Evolutionary conservation across 768 basidiomycete species (phyloP).

Genomic region (Lactarius psammicola): DNA sequence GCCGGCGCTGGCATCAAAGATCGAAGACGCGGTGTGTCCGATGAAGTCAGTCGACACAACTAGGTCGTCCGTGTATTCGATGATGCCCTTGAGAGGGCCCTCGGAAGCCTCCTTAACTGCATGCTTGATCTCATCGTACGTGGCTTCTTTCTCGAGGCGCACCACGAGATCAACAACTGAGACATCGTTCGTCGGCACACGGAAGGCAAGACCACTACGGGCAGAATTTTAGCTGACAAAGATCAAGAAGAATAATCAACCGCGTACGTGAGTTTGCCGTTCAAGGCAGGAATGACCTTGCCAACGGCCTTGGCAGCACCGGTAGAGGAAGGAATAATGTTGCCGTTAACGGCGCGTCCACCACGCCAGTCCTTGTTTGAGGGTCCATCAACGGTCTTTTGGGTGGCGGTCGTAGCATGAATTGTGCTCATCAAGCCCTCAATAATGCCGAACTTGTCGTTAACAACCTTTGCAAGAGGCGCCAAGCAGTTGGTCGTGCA

Average conservation of each 20-base stretch:
- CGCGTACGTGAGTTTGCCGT: slow-evolving; percentile 94
- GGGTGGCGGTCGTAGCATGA: slow-evolving; percentile 94
- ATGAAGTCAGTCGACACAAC: slow-evolving; percentile 95
- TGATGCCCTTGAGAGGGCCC: slow-evolving; percentile 65
- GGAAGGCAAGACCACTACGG: slow-evolving; percentile 87
- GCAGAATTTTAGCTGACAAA: slow-evolving; percentile 16
- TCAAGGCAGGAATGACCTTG: slow-evolving; percentile 93
- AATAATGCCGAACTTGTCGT: slow-evolving; percentile 95
- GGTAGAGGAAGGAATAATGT: slow-evolving; percentile 99
- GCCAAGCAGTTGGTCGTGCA: slow-evolving; percentile 99
- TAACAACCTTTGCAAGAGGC: slow-evolving; percentile 96
- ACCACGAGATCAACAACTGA: slow-evolving; percentile 98
- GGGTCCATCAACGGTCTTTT: slow-evolving; percentile 93
- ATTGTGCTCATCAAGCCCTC: slow-evolving; percentile 99
- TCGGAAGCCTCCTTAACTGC: slow-evolving; percentile 77
- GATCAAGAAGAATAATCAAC: not conserved
- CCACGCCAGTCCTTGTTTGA: slow-evolving; percentile 97
- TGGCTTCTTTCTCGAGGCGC: slow-evolving; percentile 79
- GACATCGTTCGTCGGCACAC: slow-evolving; percentile 93
- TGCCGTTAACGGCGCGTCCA: slow-evolving; percentile 92
- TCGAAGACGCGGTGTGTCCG: slow-evolving; percentile 73
- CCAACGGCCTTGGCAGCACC: slow-evolving; percentile 99
- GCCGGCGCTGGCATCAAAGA: slow-evolving; percentile 93
- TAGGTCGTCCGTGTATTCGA: slow-evolving; percentile 90
- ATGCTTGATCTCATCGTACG: slow-evolving; percentile 90